Conservation (phyloP, 805 yeast genomes). For the Hermanozyma aechmeae region DNA sequence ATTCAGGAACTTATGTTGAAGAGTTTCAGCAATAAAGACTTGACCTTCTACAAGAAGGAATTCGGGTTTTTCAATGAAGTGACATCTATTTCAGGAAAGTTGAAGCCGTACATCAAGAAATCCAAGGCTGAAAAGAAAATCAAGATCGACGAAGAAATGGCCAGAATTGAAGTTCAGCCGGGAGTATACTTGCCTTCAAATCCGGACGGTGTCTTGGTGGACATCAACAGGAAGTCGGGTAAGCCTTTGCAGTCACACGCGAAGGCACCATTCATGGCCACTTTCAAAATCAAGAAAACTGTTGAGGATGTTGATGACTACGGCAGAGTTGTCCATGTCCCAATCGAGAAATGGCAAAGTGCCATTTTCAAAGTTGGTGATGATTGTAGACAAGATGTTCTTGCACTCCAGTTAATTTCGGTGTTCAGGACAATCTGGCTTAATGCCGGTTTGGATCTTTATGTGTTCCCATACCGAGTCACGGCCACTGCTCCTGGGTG, state of each 20-base stretch:
- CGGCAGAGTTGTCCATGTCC: slow-evolving; percentile 21
- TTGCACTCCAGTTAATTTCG: slow-evolving; percentile 86
- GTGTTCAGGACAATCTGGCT: slow-evolving; percentile 89
- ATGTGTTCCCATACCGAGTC: slow-evolving; percentile 87
- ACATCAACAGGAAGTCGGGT: slow-evolving; percentile 86
- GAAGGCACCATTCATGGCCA: slow-evolving; percentile 97
- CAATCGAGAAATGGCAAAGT: slow-evolving; percentile 73
- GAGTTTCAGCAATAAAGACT: slow-evolving; percentile 53
- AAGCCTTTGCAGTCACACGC: slow-evolving; percentile 96
- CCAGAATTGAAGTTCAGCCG: slow-evolving; percentile 55
- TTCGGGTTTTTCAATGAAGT: slow-evolving; percentile 86
- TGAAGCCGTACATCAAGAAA: slow-evolving; percentile 89
- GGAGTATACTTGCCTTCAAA: slow-evolving; percentile 93
- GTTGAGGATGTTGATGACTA: slow-evolving; percentile 34
- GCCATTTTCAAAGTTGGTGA: slow-evolving; percentile 99
- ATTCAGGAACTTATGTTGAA: slow-evolving; percentile 58
- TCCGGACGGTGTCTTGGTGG: slow-evolving; percentile 91
- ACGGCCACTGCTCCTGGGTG: slow-evolving; percentile 99
- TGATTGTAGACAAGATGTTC: slow-evolving; percentile 95
- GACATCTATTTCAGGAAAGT: slow-evolving; percentile 87
- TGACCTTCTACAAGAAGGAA: slow-evolving; percentile 66
- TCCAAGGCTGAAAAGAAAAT: slow-evolving; percentile 93
- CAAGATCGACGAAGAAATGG: slow-evolving; percentile 95
- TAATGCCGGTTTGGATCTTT: slow-evolving; percentile 79
- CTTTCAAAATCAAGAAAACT: slow-evolving; percentile 71